Percentiles rank a stretch among this genome's conserved stretches.
These are phyloP conservation scores for Erythrophleum fordii DNA, from an alignment of 306 rosid species.

Conservation along the genomic window DNA sequence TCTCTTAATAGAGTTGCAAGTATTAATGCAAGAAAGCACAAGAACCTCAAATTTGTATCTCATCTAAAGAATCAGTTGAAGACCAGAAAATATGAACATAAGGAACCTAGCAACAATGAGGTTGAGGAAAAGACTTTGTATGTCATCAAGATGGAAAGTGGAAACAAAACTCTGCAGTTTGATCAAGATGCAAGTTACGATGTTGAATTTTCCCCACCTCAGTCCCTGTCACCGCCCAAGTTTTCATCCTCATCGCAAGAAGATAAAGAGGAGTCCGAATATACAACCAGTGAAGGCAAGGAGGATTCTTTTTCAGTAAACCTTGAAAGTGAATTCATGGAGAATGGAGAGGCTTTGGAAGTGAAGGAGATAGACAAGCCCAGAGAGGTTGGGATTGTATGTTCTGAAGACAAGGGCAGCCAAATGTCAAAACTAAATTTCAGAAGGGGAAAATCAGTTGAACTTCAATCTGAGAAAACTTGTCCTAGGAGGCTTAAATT, in stretches of 20 bases:
- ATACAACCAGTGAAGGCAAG: not conserved
- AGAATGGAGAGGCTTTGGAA: constrained; percentile 3
- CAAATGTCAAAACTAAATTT: constrained; percentile 54
- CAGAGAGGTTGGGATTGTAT: not conserved
- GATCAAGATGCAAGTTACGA: constrained; percentile 48
- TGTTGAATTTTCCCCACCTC: constrained; percentile 42
- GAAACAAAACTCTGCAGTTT: constrained; percentile 48
- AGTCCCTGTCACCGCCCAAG: constrained; percentile 35
- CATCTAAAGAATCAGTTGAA: constrained; percentile 41
- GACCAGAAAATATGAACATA: constrained; percentile 41
- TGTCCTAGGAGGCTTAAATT: constrained; percentile 77
- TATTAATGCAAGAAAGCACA: constrained; percentile 49
- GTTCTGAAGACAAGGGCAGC: constrained; percentile 33
- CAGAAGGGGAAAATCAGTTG: constrained; percentile 73
- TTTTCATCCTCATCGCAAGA: constrained; percentile 6
- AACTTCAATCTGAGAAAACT: constrained; percentile 46
- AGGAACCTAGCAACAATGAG: constrained; percentile 46
- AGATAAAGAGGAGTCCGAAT: not conserved
- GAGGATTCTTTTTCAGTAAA: not conserved
- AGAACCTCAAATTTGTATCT: constrained; percentile 47
- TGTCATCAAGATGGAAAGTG: constrained; percentile 67
- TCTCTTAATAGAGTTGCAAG: constrained; percentile 52
- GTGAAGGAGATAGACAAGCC: not conserved
- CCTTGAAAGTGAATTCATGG: not conserved
- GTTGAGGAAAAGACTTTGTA: constrained; percentile 75